Conservation (phyloP, 805 yeast genomes). For the Ogataea dorogensis region DNA sequence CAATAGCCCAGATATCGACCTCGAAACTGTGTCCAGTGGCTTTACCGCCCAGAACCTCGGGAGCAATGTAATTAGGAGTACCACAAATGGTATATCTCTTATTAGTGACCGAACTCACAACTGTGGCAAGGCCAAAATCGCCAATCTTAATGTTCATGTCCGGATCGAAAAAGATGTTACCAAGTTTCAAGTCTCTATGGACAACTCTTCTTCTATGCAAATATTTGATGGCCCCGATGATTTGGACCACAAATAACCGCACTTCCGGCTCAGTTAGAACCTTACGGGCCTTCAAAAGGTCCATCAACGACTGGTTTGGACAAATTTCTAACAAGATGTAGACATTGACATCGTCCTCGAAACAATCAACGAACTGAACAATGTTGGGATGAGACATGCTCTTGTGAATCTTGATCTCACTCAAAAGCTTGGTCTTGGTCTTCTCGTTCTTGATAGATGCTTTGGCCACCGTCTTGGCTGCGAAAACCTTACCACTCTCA, state of each 20-base stretch:
- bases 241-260: constrained; percentile 84
- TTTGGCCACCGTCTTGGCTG: constrained; percentile 97
- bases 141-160: constrained; percentile 94
- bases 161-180: constrained; percentile 92
- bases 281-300: constrained; percentile 80
- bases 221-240: constrained; percentile 90
- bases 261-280: constrained; percentile 89
- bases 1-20: constrained; percentile 97
- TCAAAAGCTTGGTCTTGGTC: constrained; percentile 79
- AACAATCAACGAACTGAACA: constrained; percentile 92
- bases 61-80: constrained; percentile 98
- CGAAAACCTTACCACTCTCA: constrained; percentile 79
- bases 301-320: constrained; percentile 93
- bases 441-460: constrained; percentile 88
- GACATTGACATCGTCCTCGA: constrained; percentile 93
- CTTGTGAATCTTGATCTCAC: constrained; percentile 94
- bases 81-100: constrained; percentile 95
- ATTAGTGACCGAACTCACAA: constrained; percentile 63
- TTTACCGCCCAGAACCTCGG: constrained; percentile 91
- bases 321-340: constrained; percentile 93
- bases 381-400: constrained; percentile 84
- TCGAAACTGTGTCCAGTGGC: constrained; percentile 87
- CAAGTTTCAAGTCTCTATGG: constrained; percentile 94
- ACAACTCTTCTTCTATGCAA: constrained; percentile 90
- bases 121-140: constrained; percentile 97